These are phyloP conservation scores for Vigna angularis DNA, from an alignment of 306 rosid species.

Conservation along the genomic window DNA sequence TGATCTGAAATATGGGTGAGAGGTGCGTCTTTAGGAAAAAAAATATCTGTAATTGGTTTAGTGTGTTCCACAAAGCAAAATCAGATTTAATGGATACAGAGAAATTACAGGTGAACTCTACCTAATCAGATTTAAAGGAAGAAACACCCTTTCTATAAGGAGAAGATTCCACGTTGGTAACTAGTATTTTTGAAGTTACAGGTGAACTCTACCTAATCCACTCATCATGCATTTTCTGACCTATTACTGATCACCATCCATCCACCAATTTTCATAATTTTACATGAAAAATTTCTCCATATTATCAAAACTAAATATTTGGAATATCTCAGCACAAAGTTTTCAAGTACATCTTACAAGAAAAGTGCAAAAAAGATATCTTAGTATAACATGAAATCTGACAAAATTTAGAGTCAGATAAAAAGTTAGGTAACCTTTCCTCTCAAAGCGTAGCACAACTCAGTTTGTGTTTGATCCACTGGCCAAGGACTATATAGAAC, in stretches of 20 bases:
- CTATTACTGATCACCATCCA: background rate
- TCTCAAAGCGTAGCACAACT: constrained; percentile 39
- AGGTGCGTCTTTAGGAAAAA: too few relatives aligned
- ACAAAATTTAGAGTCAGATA: constrained; percentile 51
- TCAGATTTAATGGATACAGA: too few relatives aligned
- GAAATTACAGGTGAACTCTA: too few relatives aligned
- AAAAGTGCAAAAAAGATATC: background rate
- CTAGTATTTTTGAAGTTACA: too few relatives aligned
- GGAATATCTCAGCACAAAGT: constrained; percentile 8
- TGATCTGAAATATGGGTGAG: too few relatives aligned
- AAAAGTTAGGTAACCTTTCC: constrained; percentile 41
- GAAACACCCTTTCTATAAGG: too few relatives aligned
- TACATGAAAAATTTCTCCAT: background rate
- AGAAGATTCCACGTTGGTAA: too few relatives aligned
- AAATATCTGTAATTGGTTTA: too few relatives aligned
- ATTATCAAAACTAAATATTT: background rate
- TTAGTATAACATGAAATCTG: constrained; percentile 33
- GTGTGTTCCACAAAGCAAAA: too few relatives aligned
- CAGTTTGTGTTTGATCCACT: constrained; percentile 58
- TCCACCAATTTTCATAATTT: background rate
- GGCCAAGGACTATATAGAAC: constrained; percentile 55
- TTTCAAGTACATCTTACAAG: background rate
- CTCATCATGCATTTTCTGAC: too few relatives aligned
- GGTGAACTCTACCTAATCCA: too few relatives aligned
- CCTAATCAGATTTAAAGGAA: too few relatives aligned